Percentiles rank a stretch among this genome's conserved stretches.
Evolutionary conservation across 2,329 filamentous ascomycete species (phyloP).

Genomic region (Bipolaris oryzae): DNA sequence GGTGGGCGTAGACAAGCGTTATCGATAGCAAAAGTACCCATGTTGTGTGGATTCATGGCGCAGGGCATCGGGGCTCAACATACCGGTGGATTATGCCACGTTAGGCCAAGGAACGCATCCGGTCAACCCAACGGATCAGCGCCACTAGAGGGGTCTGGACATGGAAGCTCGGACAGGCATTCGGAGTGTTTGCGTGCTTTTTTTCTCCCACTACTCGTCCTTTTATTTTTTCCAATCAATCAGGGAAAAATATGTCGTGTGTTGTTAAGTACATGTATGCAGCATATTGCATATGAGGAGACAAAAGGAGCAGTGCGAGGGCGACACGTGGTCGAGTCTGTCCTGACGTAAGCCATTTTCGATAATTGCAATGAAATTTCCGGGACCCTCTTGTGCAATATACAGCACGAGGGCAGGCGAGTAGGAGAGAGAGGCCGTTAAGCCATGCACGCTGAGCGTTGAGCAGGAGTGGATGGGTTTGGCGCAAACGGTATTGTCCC

Average conservation of each 20-base stretch:
- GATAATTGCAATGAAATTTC: too few relatives aligned
- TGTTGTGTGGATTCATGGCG: constrained; percentile 2
- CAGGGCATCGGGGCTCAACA: constrained; percentile 4
- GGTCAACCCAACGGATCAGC: constrained; percentile 16
- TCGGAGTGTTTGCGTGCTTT: constrained; percentile 11
- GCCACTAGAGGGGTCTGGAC: constrained; percentile 13
- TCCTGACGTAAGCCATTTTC: too few relatives aligned
- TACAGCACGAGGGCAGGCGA: too few relatives aligned
- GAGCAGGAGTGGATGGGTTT: constrained; percentile 12
- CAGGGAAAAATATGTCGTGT: constrained; percentile 2
- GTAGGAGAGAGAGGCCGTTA: too few relatives aligned
- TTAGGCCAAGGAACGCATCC: constrained; percentile 10
- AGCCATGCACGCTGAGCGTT: constrained; percentile 35
- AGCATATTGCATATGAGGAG: neutral
- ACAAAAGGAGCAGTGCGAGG: neutral
- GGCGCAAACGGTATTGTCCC: constrained; percentile 34
- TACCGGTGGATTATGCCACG: constrained; percentile 8
- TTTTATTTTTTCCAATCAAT: neutral
- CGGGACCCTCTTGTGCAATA: too few relatives aligned
- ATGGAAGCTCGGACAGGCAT: constrained; percentile 1
- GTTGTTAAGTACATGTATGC: constrained; percentile 2
- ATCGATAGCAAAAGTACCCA: neutral
- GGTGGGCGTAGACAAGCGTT: neutral
- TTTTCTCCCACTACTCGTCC: neutral
- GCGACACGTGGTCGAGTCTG: constrained; percentile 7